phyloP scores from a whole-genome alignment of 2,329 filamentous ascomycete species.

The Sclerotinia trifoliorum region DNA sequence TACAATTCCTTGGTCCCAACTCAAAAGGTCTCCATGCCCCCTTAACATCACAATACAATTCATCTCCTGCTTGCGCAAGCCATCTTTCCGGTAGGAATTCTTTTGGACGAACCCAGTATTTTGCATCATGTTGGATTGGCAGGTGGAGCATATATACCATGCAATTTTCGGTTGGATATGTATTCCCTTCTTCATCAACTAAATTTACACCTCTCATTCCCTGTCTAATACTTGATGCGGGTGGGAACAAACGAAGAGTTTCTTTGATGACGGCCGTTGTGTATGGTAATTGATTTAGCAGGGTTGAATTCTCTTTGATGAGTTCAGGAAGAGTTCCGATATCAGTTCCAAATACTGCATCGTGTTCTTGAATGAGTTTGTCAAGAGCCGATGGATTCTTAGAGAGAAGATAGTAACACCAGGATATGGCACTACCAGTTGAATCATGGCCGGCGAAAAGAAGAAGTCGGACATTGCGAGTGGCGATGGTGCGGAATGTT shows the following conservation, averaged over 20 bases:
- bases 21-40: slow-evolving; percentile 56
- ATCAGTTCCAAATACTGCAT: slow-evolving; percentile 32
- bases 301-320: slow-evolving; percentile 25
- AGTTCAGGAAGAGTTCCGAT: slow-evolving; percentile 2
- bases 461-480: slow-evolving; percentile 27
- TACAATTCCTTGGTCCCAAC: slow-evolving; percentile 53
- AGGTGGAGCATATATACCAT: slow-evolving; percentile 28
- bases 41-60: slow-evolving; percentile 36
- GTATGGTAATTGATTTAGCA: slow-evolving; percentile 29
- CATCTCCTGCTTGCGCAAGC: slow-evolving; percentile 42
- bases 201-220: slow-evolving; percentile 26
- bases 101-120: slow-evolving; percentile 46
- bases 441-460: slow-evolving; percentile 34
- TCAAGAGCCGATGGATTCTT: slow-evolving; percentile 27
- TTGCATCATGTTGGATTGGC: slow-evolving; percentile 41
- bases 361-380: slow-evolving; percentile 29
- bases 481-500: slow-evolving; percentile 26
- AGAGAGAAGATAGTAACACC: slow-evolving; percentile 29
- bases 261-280: slow-evolving; percentile 34
- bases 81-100: slow-evolving; percentile 52
- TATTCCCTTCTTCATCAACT: slow-evolving; percentile 25
- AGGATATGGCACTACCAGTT: slow-evolving; percentile 28
- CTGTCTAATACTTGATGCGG: slow-evolving; percentile 26
- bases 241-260: slow-evolving; percentile 29
- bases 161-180: slow-evolving; percentile 25